Evolutionary conservation across 352 stramenopile genomes (phyloP), one percentile per base, ranked within the genome.

Genomic region (Peronospora belbahrii): DNA sequence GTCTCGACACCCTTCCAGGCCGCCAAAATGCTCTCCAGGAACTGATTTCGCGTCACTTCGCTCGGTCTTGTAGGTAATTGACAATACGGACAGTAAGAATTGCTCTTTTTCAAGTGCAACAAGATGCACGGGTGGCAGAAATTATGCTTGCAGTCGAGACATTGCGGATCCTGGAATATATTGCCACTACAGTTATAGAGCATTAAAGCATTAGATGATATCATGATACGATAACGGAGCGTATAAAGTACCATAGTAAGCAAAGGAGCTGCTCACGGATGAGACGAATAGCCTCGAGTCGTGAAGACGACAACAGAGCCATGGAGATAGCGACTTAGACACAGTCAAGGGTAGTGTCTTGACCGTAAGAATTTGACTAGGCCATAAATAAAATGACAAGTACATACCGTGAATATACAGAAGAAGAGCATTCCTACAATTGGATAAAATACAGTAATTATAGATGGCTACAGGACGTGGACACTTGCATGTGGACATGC

Each of bases 141-240:
- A 44, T 93, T 93, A 73, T 93, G 82, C 45, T 93, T 90, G 57
- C 82, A 93, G 59, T 85, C 75, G 42, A 93, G 69, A 42, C 79
- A 88, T 25, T 93, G 82, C 35, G 82, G 77, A 52, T 93, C 82
- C n/a, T 85, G 69, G 54, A 92, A 86, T 19, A 86, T 75, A 10
- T 67, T 48, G 22, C 55, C 52, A 48, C 80, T 91, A 49, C 34
- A 46, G 6, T 48, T 33, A 14, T 24, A 54, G 20, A 48, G 30
- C 35, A 48, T 34, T 39, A 4, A 27, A 27, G 23, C 9, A 4
- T 27, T 27, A 27, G 23, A 27, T 27, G 23, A 7, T 1, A 27
- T 27, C 3, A 27, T 9, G 4, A 4, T 27, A 27, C 23, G 4
- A 7, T 9, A 7, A 27, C 1, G 3, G 3, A 4, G 9, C 6